These are phyloP conservation scores for Penicillium dipodomyicola DNA, from an alignment of 495 filamentous ascomycete genomes.

Conservation along the genomic window DNA sequence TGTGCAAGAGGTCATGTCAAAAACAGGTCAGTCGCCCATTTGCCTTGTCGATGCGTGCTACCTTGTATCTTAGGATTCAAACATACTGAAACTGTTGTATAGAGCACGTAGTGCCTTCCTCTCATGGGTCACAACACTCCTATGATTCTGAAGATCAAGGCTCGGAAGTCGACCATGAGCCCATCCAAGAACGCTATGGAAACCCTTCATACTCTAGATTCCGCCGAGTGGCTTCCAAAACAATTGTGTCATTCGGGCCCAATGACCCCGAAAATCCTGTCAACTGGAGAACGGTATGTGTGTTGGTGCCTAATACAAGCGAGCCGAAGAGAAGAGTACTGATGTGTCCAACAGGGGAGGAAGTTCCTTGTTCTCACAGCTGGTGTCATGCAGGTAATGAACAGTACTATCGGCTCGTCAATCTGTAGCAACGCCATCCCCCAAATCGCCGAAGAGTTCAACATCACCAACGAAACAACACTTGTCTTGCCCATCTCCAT, in stretches of 20 bases:
- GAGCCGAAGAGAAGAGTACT: constrained; percentile 3
- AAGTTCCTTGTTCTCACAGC: constrained; percentile 57
- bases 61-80: background rate
- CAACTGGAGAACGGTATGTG: constrained; percentile 51
- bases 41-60: background rate
- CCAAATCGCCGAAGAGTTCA: constrained; percentile 56
- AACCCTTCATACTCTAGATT: constrained; percentile 33
- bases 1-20: constrained; percentile 26
- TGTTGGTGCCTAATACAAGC: background rate
- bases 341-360: constrained; percentile 35
- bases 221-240: constrained; percentile 34
- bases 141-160: constrained; percentile 18
- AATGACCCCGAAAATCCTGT: constrained; percentile 66
- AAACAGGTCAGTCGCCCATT: constrained; percentile 18
- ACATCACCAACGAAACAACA: constrained; percentile 52
- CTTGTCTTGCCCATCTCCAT: constrained; percentile 73
- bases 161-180: constrained; percentile 29
- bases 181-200: constrained; percentile 32
- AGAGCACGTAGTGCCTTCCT: constrained; percentile 20
- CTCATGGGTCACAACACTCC: constrained; percentile 19
- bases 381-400: constrained; percentile 64
- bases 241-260: constrained; percentile 41
- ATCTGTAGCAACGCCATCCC: constrained; percentile 62
- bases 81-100: background rate
- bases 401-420: constrained; percentile 70